Evolutionary conservation across 441 rosid genomes (phyloP).

Genomic region (Eutrema salsugineum): DNA sequence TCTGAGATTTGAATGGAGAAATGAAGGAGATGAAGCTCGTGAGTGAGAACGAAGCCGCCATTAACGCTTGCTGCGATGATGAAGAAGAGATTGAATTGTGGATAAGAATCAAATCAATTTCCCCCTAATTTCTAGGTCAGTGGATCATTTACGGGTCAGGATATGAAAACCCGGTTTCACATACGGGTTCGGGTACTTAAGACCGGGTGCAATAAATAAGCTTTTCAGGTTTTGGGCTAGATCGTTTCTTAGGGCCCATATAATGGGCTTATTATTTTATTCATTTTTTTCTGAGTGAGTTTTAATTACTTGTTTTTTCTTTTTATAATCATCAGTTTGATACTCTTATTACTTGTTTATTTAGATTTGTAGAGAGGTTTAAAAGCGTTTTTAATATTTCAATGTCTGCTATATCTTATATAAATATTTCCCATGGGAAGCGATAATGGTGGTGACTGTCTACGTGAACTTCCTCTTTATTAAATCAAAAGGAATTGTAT

Average conservation of each 20-base stretch:
- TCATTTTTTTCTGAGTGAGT: background rate
- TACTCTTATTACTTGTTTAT: background rate
- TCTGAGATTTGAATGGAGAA: constrained; percentile 50
- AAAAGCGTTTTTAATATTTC: background rate
- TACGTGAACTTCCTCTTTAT: constrained; percentile 26
- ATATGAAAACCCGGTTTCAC: background rate
- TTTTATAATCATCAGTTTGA: too few species aligned
- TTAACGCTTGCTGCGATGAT: constrained; percentile 30
- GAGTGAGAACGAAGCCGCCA: constrained; percentile 65
- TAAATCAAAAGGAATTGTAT: constrained; percentile 10
- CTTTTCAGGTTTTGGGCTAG: background rate
- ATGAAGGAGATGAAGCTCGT: constrained; percentile 62
- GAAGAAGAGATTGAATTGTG: constrained; percentile 21
- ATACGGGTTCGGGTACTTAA: background rate
- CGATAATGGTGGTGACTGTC: constrained; percentile 24
- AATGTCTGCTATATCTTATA: background rate
- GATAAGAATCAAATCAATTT: constrained; percentile 28
- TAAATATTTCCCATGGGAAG: constrained; percentile 17
- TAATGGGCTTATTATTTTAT: background rate
- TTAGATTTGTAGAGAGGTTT: background rate
- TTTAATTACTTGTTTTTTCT: background rate
- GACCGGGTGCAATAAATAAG: background rate
- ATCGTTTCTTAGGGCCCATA: constrained; percentile 6
- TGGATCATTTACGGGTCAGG: constrained; percentile 21
- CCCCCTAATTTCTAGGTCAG: constrained; percentile 18